A percentile compares a stretch with the other conserved stretches of the same genome.
phyloP scores from a whole-genome alignment of 371 early-diverging fungal species.

The Aphelidium insulamus region DNA sequence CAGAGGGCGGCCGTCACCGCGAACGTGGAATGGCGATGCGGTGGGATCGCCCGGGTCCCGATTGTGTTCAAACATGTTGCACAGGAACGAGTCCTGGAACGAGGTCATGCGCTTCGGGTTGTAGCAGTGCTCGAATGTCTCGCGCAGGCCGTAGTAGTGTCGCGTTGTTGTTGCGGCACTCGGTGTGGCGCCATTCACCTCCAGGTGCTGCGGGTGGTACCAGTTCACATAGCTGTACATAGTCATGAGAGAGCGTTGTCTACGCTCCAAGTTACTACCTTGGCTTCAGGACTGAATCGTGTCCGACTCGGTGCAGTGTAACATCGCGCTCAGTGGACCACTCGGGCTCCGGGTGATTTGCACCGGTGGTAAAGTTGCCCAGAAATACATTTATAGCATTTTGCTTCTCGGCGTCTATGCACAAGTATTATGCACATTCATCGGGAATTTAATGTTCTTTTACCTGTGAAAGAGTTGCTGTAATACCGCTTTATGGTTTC shows the following conservation, averaged over 20 bases:
- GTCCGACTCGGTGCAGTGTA: slow-evolving; percentile 6
- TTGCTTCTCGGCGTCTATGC: slow-evolving; percentile 78
- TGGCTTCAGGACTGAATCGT: slow-evolving; percentile 19
- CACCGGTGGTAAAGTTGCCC: slow-evolving; percentile 36
- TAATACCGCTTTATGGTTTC: slow-evolving; percentile 77
- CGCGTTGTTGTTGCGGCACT: no score
- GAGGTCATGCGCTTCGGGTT: no score
- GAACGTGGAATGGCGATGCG: no score
- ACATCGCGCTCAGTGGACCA: slow-evolving; percentile 7
- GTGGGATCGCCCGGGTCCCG: no score
- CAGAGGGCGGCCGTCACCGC: no score
- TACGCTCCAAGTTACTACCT: slow-evolving; percentile 19
- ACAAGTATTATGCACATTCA: not conserved
- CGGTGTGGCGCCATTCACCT: no score
- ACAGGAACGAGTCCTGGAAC: no score
- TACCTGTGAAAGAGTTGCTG: slow-evolving; percentile 78
- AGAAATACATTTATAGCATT: slow-evolving; percentile 85
- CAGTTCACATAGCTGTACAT: slow-evolving; percentile 4
- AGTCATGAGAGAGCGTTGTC: slow-evolving; percentile 7
- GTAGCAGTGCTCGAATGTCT: no score
- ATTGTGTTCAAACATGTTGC: no score
- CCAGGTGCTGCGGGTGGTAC: slow-evolving; percentile 13
- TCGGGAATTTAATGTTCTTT: slow-evolving; percentile 1
- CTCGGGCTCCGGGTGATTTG: slow-evolving; percentile 15
- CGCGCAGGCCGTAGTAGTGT: no score